Conservation (phyloP, 148 eudicot genomes). For the Dianthus caryophyllus region DNA sequence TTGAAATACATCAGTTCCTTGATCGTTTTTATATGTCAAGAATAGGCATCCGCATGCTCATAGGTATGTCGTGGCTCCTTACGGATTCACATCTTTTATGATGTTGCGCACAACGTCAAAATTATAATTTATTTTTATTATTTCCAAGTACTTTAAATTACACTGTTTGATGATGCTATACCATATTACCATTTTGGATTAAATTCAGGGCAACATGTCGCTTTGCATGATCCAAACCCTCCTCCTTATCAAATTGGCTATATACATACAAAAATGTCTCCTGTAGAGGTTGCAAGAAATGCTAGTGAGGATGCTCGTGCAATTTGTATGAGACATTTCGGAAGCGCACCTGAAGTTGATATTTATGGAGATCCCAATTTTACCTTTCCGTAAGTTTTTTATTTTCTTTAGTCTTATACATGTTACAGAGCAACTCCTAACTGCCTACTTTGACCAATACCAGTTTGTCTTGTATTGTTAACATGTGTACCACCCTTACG, state of each 20-base stretch:
- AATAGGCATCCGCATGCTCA: conserved; percentile 97
- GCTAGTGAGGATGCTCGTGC: conserved; percentile 95
- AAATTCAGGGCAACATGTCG: conserved; percentile 86
- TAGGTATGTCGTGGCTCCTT: conserved; percentile 50
- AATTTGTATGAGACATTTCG: conserved; percentile 74
- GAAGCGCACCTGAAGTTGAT: conserved; percentile 73
- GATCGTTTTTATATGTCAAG: conserved; percentile 97
- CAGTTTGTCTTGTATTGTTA: background rate
- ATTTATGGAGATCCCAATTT: conserved; percentile 83
- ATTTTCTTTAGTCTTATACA: background rate
- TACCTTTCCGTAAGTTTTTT: conserved; percentile 72
- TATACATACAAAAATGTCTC: conserved; percentile 94
- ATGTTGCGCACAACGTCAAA: background rate
- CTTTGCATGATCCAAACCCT: conserved; percentile 81
- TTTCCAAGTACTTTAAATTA: conserved; percentile 10
- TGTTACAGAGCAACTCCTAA: background rate
- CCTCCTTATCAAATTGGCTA: conserved; percentile 72
- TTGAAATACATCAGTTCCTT: conserved; percentile 82
- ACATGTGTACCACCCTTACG: background rate
- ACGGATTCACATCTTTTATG: background rate
- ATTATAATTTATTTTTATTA: background rate
- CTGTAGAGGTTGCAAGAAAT: conserved; percentile 66
- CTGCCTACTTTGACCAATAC: background rate
- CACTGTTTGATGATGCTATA: conserved; percentile 13
- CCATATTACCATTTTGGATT: conserved; percentile 15